Conservation (phyloP, 2,329 filamentous ascomycete genomes). For the Aspergillus candidus region DNA sequence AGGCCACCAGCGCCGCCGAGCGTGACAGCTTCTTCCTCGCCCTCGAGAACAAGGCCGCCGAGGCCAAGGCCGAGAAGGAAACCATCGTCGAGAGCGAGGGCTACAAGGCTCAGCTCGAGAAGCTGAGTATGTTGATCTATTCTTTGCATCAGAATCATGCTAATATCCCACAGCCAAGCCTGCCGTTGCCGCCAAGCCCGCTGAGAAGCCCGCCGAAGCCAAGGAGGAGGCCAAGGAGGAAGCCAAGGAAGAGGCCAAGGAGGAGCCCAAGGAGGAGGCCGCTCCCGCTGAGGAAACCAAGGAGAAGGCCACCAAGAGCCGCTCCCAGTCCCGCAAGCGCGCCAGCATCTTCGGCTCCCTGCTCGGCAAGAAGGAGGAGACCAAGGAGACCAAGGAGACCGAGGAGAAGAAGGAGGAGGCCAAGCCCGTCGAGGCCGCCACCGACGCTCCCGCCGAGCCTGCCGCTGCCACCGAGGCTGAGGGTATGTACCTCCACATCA, state of each 20-base stretch:
- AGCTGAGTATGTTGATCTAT: conserved; percentile 49
- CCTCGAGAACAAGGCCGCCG: conserved; percentile 72
- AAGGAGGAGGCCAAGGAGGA: conserved; percentile 34
- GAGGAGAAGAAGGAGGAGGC: conserved; percentile 39
- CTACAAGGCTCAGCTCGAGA: conserved; percentile 82
- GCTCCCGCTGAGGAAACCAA: conserved; percentile 43
- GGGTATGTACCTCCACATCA: not conserved
- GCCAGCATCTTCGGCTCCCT: conserved; percentile 40
- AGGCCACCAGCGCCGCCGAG: conserved; percentile 67
- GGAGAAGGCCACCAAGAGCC: conserved; percentile 53
- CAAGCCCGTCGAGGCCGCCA: conserved; percentile 38
- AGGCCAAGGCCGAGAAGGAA: conserved; percentile 75
- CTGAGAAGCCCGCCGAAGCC: conserved; percentile 18
- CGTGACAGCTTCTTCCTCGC: conserved; percentile 89
- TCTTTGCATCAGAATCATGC: not conserved
- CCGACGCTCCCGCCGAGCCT: conserved; percentile 16
- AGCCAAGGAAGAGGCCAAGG: conserved; percentile 25
- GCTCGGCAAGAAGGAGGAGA: conserved; percentile 56
- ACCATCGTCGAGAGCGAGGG: conserved; percentile 69
- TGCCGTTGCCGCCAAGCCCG: conserved; percentile 18
- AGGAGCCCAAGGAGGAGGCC: conserved; percentile 34
- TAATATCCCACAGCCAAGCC: conserved; percentile 29
- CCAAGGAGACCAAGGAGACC: conserved; percentile 42
- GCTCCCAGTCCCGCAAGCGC: conserved; percentile 54
- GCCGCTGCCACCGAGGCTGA: conserved; percentile 11